Evolutionary conservation across 2,329 filamentous ascomycete species (phyloP).

Genomic region (Calonectria ilicicola): DNA sequence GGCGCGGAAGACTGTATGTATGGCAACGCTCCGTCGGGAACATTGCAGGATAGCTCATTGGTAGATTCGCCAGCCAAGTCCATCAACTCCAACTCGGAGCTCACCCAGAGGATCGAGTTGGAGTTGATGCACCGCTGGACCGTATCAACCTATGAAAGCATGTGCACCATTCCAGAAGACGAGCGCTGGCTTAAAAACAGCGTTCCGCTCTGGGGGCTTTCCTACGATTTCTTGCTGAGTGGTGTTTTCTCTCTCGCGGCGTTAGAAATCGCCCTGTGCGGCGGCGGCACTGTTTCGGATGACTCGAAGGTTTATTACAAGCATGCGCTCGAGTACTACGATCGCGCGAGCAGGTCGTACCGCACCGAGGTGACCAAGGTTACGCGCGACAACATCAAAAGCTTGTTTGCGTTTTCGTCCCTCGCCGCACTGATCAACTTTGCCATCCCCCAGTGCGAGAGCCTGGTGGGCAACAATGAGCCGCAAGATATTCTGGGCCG

Average conservation of each 20-base stretch:
- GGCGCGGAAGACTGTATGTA: constrained; percentile 38
- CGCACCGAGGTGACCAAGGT: constrained; percentile 35
- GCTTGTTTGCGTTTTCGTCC: constrained; percentile 40
- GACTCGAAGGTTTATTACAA: constrained; percentile 36
- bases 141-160: constrained; percentile 55
- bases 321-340: constrained; percentile 40
- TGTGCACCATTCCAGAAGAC: constrained; percentile 53
- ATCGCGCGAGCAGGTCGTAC: constrained; percentile 38
- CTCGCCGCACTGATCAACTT: constrained; percentile 38
- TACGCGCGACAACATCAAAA: constrained; percentile 33
- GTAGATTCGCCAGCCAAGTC: constrained; percentile 12
- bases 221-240: constrained; percentile 54
- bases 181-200: constrained; percentile 47
- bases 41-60: constrained; percentile 1
- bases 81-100: constrained; percentile 25
- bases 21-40: neutral
- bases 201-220: constrained; percentile 50
- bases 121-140: constrained; percentile 66
- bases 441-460: constrained; percentile 38
- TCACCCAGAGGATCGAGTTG: constrained; percentile 53
- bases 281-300: constrained; percentile 24
- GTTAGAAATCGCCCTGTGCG: constrained; percentile 38
- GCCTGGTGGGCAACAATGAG: constrained; percentile 12
- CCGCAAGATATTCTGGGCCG: constrained; percentile 32
- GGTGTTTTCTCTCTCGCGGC: constrained; percentile 46